Evolutionary conservation across 31 red algal genomes (phyloP), one percentile per base, ranked within the genome.

Genomic region (Porphyra umbilicalis): DNA sequence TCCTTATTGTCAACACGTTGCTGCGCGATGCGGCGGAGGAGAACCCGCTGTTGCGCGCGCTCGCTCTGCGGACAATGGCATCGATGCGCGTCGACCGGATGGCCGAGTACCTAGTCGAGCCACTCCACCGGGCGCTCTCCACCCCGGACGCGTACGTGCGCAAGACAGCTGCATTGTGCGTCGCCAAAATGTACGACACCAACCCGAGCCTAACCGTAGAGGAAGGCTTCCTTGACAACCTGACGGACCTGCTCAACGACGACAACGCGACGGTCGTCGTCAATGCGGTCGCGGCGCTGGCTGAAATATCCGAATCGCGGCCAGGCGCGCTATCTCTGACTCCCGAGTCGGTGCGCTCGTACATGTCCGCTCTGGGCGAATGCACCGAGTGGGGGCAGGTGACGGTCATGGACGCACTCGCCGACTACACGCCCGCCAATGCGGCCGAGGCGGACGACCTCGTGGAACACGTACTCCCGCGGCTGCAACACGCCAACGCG

Each of bases 1-100:
- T 99, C 39, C 83, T 99, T 9, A 84, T 90, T 74, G 91, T 99
- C 35, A 99, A 99, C 82, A 88, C 97, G 9, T 94, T 99, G 77
- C 93, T 94, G 85, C 96, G 96, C 78, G 97, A 99, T 80, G 80
- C 96, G 33, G 83, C 86, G n/a, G 90, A 99, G 79, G 83, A 79
- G 33, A 93, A 94, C 75, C 93, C 93, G 71, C 87, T 88, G 38
- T 88, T 99, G 33, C 86, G 97, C 15, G 93, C 93, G 6, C 88
- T 95, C 20, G 94, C 97, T 25, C 91, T 99, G 18, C 90, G 93
- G 34, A 90, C 93, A 8, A 83, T 99, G 36, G 92, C 97, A 40
- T 95, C 93, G 57, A 89, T 99, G 57, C 90, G 97, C 0, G 93
- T 99, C 40, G 87, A 90, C 77, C 88, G 88, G 34, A 95, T 99